Evolutionary conservation across 345 rosid genomes (phyloP).

Genomic region (Populus deltoides): DNA sequence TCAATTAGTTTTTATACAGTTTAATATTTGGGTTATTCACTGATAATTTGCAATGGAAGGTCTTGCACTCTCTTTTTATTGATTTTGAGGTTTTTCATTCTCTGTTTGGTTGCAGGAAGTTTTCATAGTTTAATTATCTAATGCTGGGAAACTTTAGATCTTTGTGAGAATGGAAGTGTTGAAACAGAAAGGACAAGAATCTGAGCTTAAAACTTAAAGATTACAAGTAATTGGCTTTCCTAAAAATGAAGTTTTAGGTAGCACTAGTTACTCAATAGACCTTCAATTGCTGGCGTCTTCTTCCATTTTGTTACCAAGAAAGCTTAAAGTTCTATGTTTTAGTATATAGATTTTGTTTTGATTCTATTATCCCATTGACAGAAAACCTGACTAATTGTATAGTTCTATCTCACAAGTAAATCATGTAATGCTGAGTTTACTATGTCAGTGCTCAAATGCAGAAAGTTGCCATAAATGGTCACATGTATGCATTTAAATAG

Average conservation of each 20-base stretch:
- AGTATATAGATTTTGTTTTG: background rate
- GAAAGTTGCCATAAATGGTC: too few species aligned
- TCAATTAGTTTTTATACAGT: background rate
- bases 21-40: background rate
- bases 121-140: too few species aligned
- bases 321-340: background rate
- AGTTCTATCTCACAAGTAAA: background rate
- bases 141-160: too few species aligned
- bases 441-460: too few species aligned
- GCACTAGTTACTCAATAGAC: background rate
- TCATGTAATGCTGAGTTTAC: background rate
- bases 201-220: background rate
- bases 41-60: background rate
- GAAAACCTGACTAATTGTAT: background rate
- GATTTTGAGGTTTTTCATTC: background rate
- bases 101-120: background rate
- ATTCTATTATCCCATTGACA: background rate
- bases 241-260: background rate
- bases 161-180: background rate
- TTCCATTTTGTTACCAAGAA: background rate
- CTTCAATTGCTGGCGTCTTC: background rate
- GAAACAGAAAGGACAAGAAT: background rate
- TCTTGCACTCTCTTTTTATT: background rate
- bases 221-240: background rate
- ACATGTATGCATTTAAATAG: too few species aligned